Evolutionary conservation across 179 eudicot species (phyloP).

Genomic region (Amaranthus tricolor): DNA sequence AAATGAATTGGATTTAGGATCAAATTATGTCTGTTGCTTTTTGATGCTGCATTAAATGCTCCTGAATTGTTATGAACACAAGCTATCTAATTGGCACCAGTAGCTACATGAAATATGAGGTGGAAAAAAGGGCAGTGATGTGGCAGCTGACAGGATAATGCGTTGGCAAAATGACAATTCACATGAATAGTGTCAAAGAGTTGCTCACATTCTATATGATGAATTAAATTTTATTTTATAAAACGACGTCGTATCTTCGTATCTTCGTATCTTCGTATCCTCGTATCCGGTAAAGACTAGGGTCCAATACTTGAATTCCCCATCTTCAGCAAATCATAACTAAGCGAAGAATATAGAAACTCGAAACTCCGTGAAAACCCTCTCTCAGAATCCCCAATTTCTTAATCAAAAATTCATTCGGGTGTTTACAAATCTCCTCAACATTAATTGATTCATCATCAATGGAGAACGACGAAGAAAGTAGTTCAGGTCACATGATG

Average conservation of each 20-base stretch:
- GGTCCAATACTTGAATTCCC: not conserved
- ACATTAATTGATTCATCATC: conserved; percentile 5
- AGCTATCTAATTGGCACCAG: no score
- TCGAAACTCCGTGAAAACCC: not conserved
- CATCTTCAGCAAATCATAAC: not conserved
- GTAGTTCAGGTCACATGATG: conserved; percentile 41
- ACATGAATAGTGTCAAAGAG: no score
- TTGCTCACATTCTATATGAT: no score
- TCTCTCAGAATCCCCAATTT: not conserved
- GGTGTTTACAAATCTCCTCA: not conserved
- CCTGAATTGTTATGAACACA: no score
- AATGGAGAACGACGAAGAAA: conserved; percentile 66
- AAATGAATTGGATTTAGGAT: no score
- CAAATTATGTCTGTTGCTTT: no score
- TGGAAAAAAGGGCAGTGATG: no score
- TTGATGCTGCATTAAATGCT: no score
- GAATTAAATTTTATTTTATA: not conserved
- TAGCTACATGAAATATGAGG: no score
- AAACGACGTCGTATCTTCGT: not conserved
- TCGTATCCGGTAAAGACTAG: not conserved
- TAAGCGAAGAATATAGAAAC: not conserved
- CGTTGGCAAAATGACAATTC: no score
- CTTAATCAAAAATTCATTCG: conserved; percentile 4
- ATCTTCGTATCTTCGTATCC: not conserved
- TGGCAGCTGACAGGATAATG: no score